Evolutionary conservation across 139 green algal genomes (phyloP).

Genomic region (Chlorella sp.): DNA sequence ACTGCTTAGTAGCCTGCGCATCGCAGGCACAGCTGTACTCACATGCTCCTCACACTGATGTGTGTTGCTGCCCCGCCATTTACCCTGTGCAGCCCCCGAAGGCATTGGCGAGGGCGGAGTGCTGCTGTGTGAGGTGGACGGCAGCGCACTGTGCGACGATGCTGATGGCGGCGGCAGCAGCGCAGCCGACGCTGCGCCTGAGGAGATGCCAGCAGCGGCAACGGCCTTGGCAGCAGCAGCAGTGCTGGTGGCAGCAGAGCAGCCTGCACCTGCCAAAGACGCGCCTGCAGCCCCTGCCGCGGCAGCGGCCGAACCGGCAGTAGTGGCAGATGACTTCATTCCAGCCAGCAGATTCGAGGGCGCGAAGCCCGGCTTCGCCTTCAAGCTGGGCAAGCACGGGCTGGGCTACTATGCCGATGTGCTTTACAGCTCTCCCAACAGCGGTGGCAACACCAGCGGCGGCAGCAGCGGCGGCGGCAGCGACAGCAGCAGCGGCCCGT

Average conservation of each 20-base stretch:
- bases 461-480: not conserved
- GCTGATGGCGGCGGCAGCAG: not conserved
- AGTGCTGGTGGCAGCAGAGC: not conserved
- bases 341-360: slow-evolving; percentile 29
- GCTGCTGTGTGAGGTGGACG: not conserved
- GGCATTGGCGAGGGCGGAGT: slow-evolving; percentile 32
- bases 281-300: no score
- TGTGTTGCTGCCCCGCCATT: no score
- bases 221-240: no score
- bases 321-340: slow-evolving; percentile 16
- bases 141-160: not conserved
- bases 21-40: no score
- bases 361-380: slow-evolving; percentile 35
- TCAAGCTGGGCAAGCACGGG: slow-evolving; percentile 43
- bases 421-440: no score
- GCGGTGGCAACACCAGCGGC: no score
- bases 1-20: no score
- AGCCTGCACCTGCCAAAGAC: not conserved
- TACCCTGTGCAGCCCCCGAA: slow-evolving; percentile 11
- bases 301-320: no score
- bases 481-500: not conserved
- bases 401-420: slow-evolving; percentile 55
- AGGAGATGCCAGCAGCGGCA: not conserved
- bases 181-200: not conserved
- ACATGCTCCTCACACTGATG: no score